Evolutionary conservation across 2,329 filamentous ascomycete genomes (phyloP).

Genomic region (Lasiodiplodia citricola): DNA sequence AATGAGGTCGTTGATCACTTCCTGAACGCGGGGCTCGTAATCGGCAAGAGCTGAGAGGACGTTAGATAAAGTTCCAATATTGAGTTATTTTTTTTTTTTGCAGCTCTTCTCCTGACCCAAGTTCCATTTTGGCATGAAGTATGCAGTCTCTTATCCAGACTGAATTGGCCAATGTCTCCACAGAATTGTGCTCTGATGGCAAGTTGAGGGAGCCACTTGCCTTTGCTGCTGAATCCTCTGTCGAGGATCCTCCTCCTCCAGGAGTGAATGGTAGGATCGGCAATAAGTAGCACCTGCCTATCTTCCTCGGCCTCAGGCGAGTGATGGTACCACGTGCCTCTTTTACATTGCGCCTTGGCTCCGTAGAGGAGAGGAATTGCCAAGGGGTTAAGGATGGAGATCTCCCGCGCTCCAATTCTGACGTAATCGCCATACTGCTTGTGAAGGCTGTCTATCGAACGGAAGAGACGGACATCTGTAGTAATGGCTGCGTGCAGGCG

Average conservation of each 20-base stretch:
- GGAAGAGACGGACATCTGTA: slow-evolving; percentile 2
- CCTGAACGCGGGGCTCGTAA: slow-evolving; percentile 44
- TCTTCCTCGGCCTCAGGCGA: slow-evolving; percentile 32
- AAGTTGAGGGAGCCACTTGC: neutral
- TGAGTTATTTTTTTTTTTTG: too few relatives aligned
- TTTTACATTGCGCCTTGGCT: slow-evolving; percentile 46
- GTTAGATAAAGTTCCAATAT: neutral
- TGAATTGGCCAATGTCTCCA: neutral
- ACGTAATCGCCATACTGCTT: slow-evolving; percentile 26
- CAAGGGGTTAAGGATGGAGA: slow-evolving; percentile 35
- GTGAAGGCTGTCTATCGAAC: slow-evolving; percentile 24
- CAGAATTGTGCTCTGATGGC: neutral
- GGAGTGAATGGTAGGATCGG: slow-evolving; percentile 33
- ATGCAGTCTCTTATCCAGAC: neutral
- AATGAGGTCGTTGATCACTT: slow-evolving; percentile 37
- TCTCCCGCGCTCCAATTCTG: slow-evolving; percentile 33
- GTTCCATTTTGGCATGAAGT: neutral
- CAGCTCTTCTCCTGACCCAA: neutral
- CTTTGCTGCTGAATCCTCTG: slow-evolving; percentile 38
- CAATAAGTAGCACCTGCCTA: slow-evolving; percentile 30
- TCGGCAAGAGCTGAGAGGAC: slow-evolving; percentile 2
- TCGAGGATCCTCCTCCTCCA: slow-evolving; percentile 41
- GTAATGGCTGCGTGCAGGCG: neutral
- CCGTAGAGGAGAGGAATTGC: slow-evolving; percentile 30
- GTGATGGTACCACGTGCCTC: slow-evolving; percentile 37